Base-by-base conservation (phyloP, 148 eudicot genomes). In the Diospyros kaki region DNA sequence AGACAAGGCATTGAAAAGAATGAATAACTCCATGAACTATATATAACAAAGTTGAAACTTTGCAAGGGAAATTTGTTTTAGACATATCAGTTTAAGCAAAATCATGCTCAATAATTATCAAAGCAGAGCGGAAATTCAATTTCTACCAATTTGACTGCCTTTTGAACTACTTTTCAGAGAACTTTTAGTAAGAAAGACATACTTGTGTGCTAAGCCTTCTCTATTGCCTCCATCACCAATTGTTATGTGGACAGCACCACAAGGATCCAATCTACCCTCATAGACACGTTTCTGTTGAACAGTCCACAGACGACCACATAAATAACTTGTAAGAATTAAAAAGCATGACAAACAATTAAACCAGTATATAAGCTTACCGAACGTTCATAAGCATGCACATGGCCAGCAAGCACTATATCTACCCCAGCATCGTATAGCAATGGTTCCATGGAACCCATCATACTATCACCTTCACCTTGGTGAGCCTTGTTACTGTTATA, bases 351-450 rank as follows among this genome's bases (percentile, higher is more conserved):
- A 39, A 38, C 44, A 70, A 18, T 1, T 44, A 50, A 76, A 72
- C 50, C 1, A 12, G 58, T 44, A 74, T 28, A 28, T 54, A 56
- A 64, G 54, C 90, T 75, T 89, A 94, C 98, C 74, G 96, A 70
- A 75, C 98, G 97, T 69, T 94, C 98, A 78, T 94, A 94, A 79
- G 98, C 98, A 78, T 92, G 98, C 55, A 94, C 98, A 67, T 94
- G 98, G 74, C 98, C 98, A 61, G 97, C 86, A 65, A 94, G 68
- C 69, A 90, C 90, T 12, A 94, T 70, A 84, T 94, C 98, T 10
- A 81, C 96, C 77, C 97, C 94, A 81, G 98, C 98, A 80, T 91
- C 91, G 82, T 92, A 80, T 69, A 94, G 88, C 87, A 92, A 80
- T 43, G 93, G 96, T 79, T 94, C 98, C 88, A 94, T 83, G 50